Evolutionary conservation across 1,284 basidiomycete genomes (phyloP), one percentile per base, ranked within the genome.

Genomic region (Cystobasidium slooffiae): DNA sequence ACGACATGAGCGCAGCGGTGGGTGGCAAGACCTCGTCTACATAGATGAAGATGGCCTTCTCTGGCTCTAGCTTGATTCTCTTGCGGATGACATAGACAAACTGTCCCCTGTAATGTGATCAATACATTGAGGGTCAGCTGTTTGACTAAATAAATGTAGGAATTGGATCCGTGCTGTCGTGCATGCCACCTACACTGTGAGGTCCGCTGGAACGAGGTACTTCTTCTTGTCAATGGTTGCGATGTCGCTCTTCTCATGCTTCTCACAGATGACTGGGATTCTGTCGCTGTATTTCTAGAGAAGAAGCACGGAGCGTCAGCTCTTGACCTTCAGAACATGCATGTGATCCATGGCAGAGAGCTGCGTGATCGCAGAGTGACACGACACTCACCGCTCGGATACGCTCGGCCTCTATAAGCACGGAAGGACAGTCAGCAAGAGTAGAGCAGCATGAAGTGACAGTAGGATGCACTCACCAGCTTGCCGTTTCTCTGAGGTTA

Each of bases 211-310:
- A 3, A 99, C 97, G 59, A 99, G 87, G 81, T 99, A 99, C 87
- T 99, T 99, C 92, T 99, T 99, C 92, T 99, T 99, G 88, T 99
- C 97, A 81, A 99, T 98, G 22, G 94, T 96, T 0, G 95, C 94
- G 82, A 99, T 98, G 84, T 99, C 97, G 73, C 95, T 97, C 82
- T 93, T 89, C 86, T 99, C 96, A 68, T 94, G 96, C 86, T 98
- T 98, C 88, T 99, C 97, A 85, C 97, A 99, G 84, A 99, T 99
- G 77, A 99, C 96, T 41, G 96, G 96, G 82, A 99, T 98, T 78
- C 96, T 89, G 86, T 99, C 96, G 53, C 92, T 92, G 82, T 99
- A 99, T 87, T 99, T 99, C 88, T 95, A 41, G 14, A 31, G 14
- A 8, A 7, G 37, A 41, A 1, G 4, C 10, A 22, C 2, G 1